phyloP scores from a whole-genome alignment of 768 basidiomycete species.

The Lentinula edodes region DNA sequence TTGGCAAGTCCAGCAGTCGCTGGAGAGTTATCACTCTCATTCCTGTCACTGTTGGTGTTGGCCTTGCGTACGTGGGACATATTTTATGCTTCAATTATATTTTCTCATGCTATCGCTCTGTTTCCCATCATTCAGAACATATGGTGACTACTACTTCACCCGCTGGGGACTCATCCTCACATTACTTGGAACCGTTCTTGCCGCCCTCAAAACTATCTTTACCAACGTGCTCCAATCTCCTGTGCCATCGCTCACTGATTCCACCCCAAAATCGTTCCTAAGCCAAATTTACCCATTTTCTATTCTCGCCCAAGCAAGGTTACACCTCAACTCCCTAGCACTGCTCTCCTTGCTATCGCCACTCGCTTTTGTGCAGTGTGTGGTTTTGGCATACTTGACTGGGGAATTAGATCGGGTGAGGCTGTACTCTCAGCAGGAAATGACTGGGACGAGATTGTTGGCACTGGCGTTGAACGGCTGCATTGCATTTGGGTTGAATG shows the following conservation, averaged over 20 bases:
- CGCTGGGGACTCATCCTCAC: constrained; percentile 81
- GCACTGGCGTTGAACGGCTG: constrained; percentile 72
- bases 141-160: constrained; percentile 94
- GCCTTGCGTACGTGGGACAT: constrained; percentile 63
- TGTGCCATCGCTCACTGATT: constrained; percentile 13
- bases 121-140: constrained; percentile 52
- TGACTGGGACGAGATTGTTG: constrained; percentile 32
- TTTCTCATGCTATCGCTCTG: neutral
- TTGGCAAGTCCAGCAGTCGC: constrained; percentile 53
- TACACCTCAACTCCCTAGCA: constrained; percentile 70
- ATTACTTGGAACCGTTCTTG: constrained; percentile 84
- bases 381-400: constrained; percentile 65
- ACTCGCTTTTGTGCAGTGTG: constrained; percentile 84
- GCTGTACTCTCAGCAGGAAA: constrained; percentile 36
- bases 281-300: constrained; percentile 16
- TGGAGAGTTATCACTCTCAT: constrained; percentile 67
- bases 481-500: constrained; percentile 89
- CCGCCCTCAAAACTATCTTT: constrained; percentile 89
- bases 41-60: constrained; percentile 88
- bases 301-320: constrained; percentile 18
- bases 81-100: neutral
- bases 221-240: constrained; percentile 76
- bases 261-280: constrained; percentile 7
- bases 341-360: constrained; percentile 88
- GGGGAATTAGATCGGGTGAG: constrained; percentile 75